Evolutionary conservation across 2,329 filamentous ascomycete genomes (phyloP).

Genomic region (Colletotrichum eremochloae): DNA sequence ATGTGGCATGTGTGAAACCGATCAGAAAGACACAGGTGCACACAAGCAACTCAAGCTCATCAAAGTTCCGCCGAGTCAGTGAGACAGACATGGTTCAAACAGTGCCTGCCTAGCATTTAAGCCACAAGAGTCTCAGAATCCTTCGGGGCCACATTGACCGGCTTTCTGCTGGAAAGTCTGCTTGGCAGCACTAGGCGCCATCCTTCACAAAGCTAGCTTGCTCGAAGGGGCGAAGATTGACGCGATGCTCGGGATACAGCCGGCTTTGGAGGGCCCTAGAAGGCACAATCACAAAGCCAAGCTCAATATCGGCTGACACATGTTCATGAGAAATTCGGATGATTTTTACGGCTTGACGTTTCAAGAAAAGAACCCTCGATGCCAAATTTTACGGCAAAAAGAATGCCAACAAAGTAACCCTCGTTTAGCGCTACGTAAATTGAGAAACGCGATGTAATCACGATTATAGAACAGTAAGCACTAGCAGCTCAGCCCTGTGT

Average conservation of each 20-base stretch:
- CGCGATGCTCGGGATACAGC: neutral
- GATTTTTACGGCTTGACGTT: neutral
- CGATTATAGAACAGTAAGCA: conserved; percentile 28
- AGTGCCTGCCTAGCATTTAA: neutral
- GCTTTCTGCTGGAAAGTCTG: conserved; percentile 12
- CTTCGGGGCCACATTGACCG: conserved; percentile 26
- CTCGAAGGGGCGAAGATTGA: conserved; percentile 18
- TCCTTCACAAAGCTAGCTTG: neutral
- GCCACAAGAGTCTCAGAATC: conserved; percentile 15
- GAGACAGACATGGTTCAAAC: neutral
- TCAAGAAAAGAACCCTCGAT: neutral
- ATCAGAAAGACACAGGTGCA: neutral
- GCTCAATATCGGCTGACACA: neutral
- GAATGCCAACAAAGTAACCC: neutral
- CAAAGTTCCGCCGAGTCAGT: conserved; percentile 3
- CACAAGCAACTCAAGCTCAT: conserved; percentile 5
- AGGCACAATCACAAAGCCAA: no score
- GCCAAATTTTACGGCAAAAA: neutral
- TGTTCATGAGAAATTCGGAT: neutral
- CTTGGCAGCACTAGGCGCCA: conserved; percentile 17
- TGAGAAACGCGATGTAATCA: conserved; percentile 15
- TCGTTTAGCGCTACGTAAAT: neutral
- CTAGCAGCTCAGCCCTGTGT: conserved; percentile 36
- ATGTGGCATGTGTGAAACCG: neutral
- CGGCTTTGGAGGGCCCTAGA: neutral